Evolutionary conservation across 768 basidiomycete genomes (phyloP).

Genomic region (Tubosaeta sp.): DNA sequence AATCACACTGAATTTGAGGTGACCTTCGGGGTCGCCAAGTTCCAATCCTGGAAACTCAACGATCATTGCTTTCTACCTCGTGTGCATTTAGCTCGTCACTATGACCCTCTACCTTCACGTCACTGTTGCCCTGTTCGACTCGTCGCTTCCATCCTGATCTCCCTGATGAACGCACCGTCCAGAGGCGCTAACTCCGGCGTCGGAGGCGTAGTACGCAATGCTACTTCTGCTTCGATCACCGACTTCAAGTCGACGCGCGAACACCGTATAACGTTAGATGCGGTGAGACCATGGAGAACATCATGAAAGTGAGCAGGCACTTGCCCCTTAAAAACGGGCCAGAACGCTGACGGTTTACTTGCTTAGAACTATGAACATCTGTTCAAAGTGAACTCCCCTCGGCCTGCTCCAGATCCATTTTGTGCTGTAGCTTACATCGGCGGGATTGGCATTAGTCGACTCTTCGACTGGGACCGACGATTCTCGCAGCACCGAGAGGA

Average conservation of each 20-base stretch:
- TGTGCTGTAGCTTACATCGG: too few relatives aligned
- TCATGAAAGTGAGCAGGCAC: constrained; percentile 58
- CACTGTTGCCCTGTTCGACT: constrained; percentile 5
- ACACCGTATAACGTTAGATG: constrained; percentile 89
- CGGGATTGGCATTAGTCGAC: background rate
- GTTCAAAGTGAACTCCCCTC: constrained; percentile 83
- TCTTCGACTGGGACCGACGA: constrained; percentile 11
- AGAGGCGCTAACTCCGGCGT: constrained; percentile 63
- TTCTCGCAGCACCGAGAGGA: constrained; percentile 2
- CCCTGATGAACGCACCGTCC: constrained; percentile 45
- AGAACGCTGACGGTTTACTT: constrained; percentile 1
- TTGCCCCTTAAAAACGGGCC: background rate
- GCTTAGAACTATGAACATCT: constrained; percentile 86
- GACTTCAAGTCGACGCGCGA: constrained; percentile 82
- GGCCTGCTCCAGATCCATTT: constrained; percentile 44
- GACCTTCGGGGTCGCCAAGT: constrained; percentile 65
- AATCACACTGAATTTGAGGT: constrained; percentile 80
- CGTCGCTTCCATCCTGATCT: constrained; percentile 18
- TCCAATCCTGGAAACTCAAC: constrained; percentile 72
- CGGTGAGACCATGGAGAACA: constrained; percentile 60
- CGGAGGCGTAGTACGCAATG: constrained; percentile 69
- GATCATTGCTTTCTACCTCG: constrained; percentile 51
- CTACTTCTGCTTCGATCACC: constrained; percentile 68
- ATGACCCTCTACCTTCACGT: constrained; percentile 12
- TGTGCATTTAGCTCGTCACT: constrained; percentile 1